These are phyloP conservation scores for Paramarasmius palmivorus DNA, from an alignment of 1,284 basidiomycete species.

Conservation along the genomic window DNA sequence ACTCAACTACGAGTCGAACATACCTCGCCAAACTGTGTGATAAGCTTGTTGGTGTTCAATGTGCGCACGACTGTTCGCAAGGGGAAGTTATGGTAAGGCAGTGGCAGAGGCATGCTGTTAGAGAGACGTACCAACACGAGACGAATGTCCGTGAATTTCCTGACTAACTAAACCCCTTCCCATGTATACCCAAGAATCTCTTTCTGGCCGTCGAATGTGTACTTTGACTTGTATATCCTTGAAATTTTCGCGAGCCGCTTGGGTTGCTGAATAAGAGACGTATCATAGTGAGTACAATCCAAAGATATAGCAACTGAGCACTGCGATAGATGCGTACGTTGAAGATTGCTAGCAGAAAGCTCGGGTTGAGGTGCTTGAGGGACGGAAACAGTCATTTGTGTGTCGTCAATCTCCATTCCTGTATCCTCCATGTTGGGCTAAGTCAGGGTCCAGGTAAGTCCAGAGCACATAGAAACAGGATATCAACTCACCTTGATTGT, in stretches of 20 bases:
- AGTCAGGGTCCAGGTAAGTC: not conserved
- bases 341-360: conserved; percentile 10
- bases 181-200: conserved; percentile 78
- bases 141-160: conserved; percentile 68
- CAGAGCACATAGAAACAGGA: not conserved
- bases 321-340: conserved; percentile 7
- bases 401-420: conserved; percentile 25
- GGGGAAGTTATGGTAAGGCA: conserved; percentile 16
- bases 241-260: conserved; percentile 52
- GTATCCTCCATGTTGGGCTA: conserved; percentile 15
- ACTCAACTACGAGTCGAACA: conserved; percentile 2
- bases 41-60: conserved; percentile 61
- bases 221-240: conserved; percentile 80
- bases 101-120: not conserved
- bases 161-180: conserved; percentile 74
- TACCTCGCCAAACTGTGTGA: conserved; percentile 73
- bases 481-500: conserved; percentile 3
- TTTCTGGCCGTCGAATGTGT: conserved; percentile 76
- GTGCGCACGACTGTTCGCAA: conserved; percentile 61
- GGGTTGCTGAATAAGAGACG: conserved; percentile 19
- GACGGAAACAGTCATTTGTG: conserved; percentile 12
- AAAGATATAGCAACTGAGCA: not conserved
- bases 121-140: conserved; percentile 65
- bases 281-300: not conserved
- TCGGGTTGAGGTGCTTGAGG: conserved; percentile 6